Percentiles rank a stretch among this genome's conserved stretches.
These are phyloP conservation scores for Citrus sinensis DNA, from an alignment of 345 rosid species.

Conservation along the genomic window DNA sequence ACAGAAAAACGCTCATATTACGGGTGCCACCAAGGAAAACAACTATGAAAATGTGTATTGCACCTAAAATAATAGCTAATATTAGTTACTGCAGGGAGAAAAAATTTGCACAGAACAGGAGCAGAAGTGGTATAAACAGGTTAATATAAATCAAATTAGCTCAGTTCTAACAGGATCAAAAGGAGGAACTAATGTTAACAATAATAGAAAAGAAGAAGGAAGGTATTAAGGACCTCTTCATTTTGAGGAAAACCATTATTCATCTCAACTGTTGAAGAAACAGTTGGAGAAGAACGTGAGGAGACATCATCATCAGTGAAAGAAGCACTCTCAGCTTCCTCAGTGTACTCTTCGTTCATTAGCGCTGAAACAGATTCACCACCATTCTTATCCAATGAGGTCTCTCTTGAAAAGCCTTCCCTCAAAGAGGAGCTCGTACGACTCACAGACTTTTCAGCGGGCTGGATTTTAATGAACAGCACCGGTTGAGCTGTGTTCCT, in stretches of 20 bases:
- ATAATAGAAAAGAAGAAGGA: background rate
- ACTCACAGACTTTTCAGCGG: conserved; percentile 29
- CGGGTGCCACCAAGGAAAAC: background rate
- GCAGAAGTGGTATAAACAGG: conserved; percentile 2
- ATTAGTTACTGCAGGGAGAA: background rate
- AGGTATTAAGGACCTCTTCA: conserved; percentile 40
- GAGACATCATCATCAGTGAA: conserved; percentile 78
- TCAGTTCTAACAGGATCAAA: background rate
- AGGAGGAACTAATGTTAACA: background rate
- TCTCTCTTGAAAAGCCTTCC: conserved; percentile 37
- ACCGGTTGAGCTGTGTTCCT: conserved; percentile 71
- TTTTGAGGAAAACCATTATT: conserved; percentile 41
- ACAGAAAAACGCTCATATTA: background rate
- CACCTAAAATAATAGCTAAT: background rate
- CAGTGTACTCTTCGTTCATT: conserved; percentile 75
- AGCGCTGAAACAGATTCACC: conserved; percentile 71
- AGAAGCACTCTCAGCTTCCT: conserved; percentile 73
- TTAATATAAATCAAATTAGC: background rate
- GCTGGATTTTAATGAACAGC: conserved; percentile 59
- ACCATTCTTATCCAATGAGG: conserved; percentile 35
- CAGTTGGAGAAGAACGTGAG: conserved; percentile 66
- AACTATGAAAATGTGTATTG: background rate
- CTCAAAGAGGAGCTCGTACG: conserved; percentile 37
- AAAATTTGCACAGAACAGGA: background rate
- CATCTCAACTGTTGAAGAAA: conserved; percentile 44